Conservation (phyloP, 2,329 filamentous ascomycete species). For the Nemania abortiva region DNA sequence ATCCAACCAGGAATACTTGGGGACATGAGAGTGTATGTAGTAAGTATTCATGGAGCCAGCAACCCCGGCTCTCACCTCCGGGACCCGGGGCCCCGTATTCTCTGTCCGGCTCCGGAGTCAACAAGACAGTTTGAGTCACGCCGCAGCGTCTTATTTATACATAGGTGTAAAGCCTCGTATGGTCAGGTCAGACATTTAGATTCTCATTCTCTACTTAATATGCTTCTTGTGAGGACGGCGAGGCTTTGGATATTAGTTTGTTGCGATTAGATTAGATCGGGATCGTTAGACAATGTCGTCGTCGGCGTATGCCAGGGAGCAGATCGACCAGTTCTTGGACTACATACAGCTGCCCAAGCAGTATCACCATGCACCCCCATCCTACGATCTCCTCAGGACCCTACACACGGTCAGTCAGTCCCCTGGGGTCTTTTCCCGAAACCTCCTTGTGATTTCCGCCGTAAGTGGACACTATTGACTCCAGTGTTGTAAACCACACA, state of each 20-base stretch:
- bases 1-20: not conserved
- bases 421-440: too few species aligned
- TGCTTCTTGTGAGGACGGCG: not conserved
- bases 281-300: constrained; percentile 22
- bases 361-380: constrained; percentile 37
- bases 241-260: not conserved
- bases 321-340: constrained; percentile 40
- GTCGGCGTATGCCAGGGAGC: constrained; percentile 34
- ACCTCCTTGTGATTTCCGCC: too few species aligned
- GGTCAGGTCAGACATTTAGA: too few species aligned
- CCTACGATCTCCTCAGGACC: constrained; percentile 34
- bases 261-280: too few species aligned
- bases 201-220: not conserved
- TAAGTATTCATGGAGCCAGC: not conserved
- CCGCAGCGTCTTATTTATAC: not conserved
- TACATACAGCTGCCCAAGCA: constrained; percentile 38
- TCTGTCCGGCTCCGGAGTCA: constrained; percentile 28
- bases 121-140: constrained; percentile 26
- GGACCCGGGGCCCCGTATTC: constrained; percentile 14
- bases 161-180: too few species aligned
- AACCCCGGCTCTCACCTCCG: not conserved
- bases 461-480: too few species aligned
- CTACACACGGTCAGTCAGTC: constrained; percentile 30
- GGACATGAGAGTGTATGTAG: not conserved
- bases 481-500: too few species aligned